Conservation (phyloP, 139 green algal genomes). For the Eudorina sp. region DNA sequence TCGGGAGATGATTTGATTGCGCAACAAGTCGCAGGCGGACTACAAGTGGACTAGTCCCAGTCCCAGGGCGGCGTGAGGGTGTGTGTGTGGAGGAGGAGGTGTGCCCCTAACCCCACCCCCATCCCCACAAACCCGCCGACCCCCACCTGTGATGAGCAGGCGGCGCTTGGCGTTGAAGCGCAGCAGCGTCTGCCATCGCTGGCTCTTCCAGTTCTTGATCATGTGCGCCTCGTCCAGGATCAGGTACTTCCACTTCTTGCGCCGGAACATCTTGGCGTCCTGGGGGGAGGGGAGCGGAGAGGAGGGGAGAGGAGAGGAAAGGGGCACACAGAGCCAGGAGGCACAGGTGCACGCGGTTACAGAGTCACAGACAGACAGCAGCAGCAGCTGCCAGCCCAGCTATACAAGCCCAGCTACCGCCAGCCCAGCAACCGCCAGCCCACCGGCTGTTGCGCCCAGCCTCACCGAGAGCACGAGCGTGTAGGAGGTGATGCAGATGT, state of each 20-base stretch:
- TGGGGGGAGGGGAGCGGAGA: slow-evolving; percentile 48
- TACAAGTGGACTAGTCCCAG: no score
- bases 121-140: not conserved
- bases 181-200: slow-evolving; percentile 98
- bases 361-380: no score
- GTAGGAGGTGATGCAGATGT: slow-evolving; percentile 99
- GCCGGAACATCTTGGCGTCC: slow-evolving; percentile 94
- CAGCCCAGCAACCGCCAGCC: no score
- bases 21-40: no score
- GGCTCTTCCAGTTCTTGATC: slow-evolving; percentile 99
- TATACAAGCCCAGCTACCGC: no score
- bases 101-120: no score
- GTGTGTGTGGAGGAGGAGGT: no score
- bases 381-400: not conserved
- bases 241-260: slow-evolving; percentile 98
- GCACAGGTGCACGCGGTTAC: not conserved
- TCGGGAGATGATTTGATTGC: no score
- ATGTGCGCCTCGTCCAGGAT: slow-evolving; percentile 99
- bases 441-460: not conserved
- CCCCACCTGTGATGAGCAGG: slow-evolving; percentile 93
- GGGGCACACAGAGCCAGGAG: not conserved
- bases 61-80: no score
- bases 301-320: not conserved
- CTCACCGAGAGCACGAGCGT: slow-evolving; percentile 91
- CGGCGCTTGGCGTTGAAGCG: slow-evolving; percentile 96